A percentile compares a stretch with the other conserved stretches of the same genome.
Evolutionary conservation across 2,329 filamentous ascomycete species (phyloP).

Genomic region (Grosmannia serpens): DNA sequence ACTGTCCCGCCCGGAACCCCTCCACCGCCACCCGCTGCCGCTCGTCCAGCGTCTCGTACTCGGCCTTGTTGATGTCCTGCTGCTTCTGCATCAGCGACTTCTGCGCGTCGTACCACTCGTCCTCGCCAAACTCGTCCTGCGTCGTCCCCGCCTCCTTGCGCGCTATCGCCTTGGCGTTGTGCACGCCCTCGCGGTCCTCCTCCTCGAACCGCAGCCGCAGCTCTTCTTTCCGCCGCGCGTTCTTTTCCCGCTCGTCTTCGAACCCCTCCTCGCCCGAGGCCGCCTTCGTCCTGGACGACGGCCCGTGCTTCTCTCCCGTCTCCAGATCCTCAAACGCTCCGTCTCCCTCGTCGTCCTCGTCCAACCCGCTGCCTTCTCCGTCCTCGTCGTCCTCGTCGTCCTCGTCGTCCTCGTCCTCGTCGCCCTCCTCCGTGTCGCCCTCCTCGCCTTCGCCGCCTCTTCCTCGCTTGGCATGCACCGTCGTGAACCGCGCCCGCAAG

Average conservation of each 20-base stretch:
- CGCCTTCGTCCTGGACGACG: conserved; percentile 23
- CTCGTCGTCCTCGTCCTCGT: conserved; percentile 57
- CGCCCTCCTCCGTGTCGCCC: conserved; percentile 38
- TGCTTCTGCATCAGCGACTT: conserved; percentile 94
- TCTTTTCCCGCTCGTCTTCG: conserved; percentile 71
- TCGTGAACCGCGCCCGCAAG: conserved; percentile 65
- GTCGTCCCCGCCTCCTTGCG: conserved; percentile 49
- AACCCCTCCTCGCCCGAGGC: conserved; percentile 23
- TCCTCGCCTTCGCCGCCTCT: conserved; percentile 47
- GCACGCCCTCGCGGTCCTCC: conserved; percentile 92
- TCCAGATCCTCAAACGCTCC: conserved; percentile 81
- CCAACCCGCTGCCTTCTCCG: conserved; percentile 23
- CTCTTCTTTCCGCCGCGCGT: conserved; percentile 87
- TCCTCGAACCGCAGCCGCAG: conserved; percentile 91
- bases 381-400: conserved; percentile 35
- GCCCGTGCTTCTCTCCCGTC: conserved; percentile 51
- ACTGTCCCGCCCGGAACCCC: conserved; percentile 84
- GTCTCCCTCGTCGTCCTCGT: conserved; percentile 58
- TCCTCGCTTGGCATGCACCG: conserved; percentile 17
- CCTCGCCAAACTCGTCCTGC: conserved; percentile 80
- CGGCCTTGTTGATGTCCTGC: conserved; percentile 88
- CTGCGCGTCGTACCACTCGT: conserved; percentile 97
- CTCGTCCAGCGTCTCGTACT: conserved; percentile 81
- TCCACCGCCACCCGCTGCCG: conserved; percentile 73
- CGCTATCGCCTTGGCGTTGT: conserved; percentile 75